A percentile compares a stretch with the other conserved stretches of the same genome.
Evolutionary conservation across 192 early-diverging fungal species (phyloP).

Genomic region (Globomyces pollinis-pini): DNA sequence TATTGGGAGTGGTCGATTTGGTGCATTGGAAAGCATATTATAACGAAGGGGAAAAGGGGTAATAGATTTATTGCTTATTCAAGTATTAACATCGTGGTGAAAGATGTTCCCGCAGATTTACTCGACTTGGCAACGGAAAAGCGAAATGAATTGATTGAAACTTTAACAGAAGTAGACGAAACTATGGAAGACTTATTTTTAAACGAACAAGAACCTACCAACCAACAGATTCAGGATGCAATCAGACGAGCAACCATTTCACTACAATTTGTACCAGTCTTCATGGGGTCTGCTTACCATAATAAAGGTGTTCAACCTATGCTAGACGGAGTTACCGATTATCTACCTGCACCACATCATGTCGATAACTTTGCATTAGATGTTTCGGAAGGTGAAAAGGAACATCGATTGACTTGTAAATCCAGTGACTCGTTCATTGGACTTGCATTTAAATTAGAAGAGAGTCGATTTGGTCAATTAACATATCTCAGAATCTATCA

Average conservation of each 20-base stretch:
- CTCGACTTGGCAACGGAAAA: constrained; percentile 37
- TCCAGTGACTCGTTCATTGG: constrained; percentile 68
- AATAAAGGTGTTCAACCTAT: constrained; percentile 92
- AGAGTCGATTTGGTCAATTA: constrained; percentile 91
- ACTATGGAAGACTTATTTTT: constrained; percentile 79
- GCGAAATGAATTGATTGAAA: constrained; percentile 72
- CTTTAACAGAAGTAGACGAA: constrained; percentile 82
- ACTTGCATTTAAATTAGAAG: constrained; percentile 96
- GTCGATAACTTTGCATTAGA: constrained; percentile 49
- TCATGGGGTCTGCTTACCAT: constrained; percentile 83
- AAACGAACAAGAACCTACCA: constrained; percentile 55
- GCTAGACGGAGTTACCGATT: constrained; percentile 82
- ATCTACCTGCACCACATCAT: constrained; percentile 73
- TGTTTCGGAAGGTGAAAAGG: constrained; percentile 28
- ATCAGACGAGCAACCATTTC: constrained; percentile 69
- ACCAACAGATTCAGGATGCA: constrained; percentile 63
- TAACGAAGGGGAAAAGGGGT: constrained; percentile 85
- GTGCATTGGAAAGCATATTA: constrained; percentile 78
- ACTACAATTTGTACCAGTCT: constrained; percentile 71
- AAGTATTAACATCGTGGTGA: constrained; percentile 58
- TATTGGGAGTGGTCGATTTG: constrained; percentile 88
- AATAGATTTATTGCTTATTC: constrained; percentile 19
- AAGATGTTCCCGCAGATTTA: constrained; percentile 31
- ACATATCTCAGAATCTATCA: constrained; percentile 97
- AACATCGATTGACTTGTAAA: constrained; percentile 20